phyloP scores from a whole-genome alignment of 768 basidiomycete genomes.

The Ramaria sp. region DNA sequence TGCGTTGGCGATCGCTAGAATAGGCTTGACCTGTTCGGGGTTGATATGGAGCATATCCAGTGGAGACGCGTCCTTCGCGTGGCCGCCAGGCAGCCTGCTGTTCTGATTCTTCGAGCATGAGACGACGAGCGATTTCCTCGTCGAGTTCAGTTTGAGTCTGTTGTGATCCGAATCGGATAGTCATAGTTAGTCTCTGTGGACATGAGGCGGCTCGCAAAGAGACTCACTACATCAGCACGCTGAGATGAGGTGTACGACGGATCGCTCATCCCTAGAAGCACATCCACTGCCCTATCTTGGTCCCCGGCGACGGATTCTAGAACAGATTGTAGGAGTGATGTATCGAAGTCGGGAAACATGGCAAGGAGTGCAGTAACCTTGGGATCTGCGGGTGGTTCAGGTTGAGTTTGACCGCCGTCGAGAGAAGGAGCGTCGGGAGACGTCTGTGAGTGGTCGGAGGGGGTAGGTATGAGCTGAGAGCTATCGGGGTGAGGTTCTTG shows the following conservation, averaged over 20 bases:
- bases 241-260: constrained; percentile 41
- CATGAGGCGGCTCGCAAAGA: constrained; percentile 1
- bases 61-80: constrained; percentile 6
- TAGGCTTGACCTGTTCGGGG: constrained; percentile 3
- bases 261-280: constrained; percentile 78
- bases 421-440: background rate
- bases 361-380: constrained; percentile 43
- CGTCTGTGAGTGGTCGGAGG: background rate
- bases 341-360: constrained; percentile 78
- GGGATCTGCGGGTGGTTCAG: constrained; percentile 26
- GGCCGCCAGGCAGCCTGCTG: constrained; percentile 15
- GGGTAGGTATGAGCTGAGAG: background rate
- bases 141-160: constrained; percentile 63
- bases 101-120: constrained; percentile 48
- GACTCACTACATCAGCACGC: constrained; percentile 2
- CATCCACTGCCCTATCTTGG: constrained; percentile 68
- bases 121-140: constrained; percentile 65
- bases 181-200: background rate
- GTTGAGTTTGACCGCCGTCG: background rate
- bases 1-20: constrained; percentile 2
- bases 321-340: constrained; percentile 60
- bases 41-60: constrained; percentile 12
- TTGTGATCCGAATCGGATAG: background rate
- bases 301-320: constrained; percentile 62
- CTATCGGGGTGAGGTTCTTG: background rate